phyloP scores from a whole-genome alignment of 306 rosid species.

The Cicer arietinum region DNA sequence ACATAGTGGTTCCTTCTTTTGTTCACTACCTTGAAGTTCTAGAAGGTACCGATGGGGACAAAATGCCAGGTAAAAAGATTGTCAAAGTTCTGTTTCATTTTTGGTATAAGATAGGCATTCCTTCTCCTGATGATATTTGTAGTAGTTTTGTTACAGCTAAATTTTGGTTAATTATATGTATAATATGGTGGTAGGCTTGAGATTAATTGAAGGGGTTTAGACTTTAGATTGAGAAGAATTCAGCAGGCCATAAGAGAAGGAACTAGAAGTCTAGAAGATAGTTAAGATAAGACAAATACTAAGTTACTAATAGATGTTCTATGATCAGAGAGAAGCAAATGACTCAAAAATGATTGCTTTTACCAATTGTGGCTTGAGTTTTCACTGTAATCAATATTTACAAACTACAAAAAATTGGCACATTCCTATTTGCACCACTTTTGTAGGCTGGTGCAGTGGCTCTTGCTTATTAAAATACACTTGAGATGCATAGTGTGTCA shows the following conservation, averaged over 20 bases:
- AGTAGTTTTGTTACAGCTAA: conserved; percentile 3
- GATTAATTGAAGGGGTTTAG: conserved; percentile 8
- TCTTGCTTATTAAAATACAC: conserved; percentile 1
- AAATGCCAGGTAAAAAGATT: conserved; percentile 75
- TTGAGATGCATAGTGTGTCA: conserved; percentile 1
- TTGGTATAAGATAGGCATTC: neutral
- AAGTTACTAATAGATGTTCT: conserved; percentile 12
- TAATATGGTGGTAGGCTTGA: conserved; percentile 28
- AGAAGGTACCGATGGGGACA: conserved; percentile 98
- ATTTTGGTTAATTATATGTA: conserved; percentile 18
- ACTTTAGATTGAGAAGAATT: neutral
- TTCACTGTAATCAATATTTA: neutral
- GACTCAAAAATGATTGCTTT: neutral
- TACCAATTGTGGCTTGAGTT: conserved; percentile 1
- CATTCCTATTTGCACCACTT: conserved; percentile 18
- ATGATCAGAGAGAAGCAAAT: conserved; percentile 18
- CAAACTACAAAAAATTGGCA: neutral
- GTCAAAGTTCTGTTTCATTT: conserved; percentile 3
- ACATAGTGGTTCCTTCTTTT: conserved; percentile 92
- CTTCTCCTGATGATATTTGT: conserved; percentile 4
- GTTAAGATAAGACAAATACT: conserved; percentile 24
- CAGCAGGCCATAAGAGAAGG: conserved; percentile 4
- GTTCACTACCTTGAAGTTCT: conserved; percentile 97
- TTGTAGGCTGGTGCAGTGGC: neutral
- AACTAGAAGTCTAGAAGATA: neutral